Base-by-base conservation (phyloP, 202 grass and related monocot genomes). In the Setaria viridis region DNA sequence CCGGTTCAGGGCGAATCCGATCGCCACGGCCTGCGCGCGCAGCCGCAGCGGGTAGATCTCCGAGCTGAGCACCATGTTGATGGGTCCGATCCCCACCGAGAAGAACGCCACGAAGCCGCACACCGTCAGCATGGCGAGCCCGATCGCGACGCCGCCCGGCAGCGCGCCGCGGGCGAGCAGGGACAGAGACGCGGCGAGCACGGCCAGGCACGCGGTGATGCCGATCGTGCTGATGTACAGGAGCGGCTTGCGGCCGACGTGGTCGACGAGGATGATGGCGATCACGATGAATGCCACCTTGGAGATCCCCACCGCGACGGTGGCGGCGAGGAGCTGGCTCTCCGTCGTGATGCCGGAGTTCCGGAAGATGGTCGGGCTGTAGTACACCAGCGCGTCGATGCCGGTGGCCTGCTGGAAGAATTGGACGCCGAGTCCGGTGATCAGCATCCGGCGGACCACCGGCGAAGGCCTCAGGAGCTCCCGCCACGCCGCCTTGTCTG, bases 71-170 rank as follows among this genome's bases (percentile, higher is more conserved):
- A 98, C 95, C 95, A 87, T 89, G 82, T 83, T 85, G 78, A 95
- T 69, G 7, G 95, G 95, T 2, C 95, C 94, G 9, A 97, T 92
- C 29, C 91, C 94, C 72, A 97, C 88, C 32, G 92, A 97, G 82
- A 97, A 97, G 76, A 92, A 97, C 5, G 86, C 91, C 49, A 97
- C 92, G 77, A 91, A 89, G 70, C 92, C 94, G 65, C 94, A 97
- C 33, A 97, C 92, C 63, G 90, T 82, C 37, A 87, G 39, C 50
- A 97, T 49, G 59, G 94, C 91, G 6, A 89, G n/a, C 17, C 59
- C 80, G 54, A 94, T 39, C 1, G 80, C 94, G 25, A 65, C 83
- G 48, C 43, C 84, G 20, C 32, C 10, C 12, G 90, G 84, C 47
- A 97, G 72, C 63, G 85, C 55, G 2, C 77, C 85, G 56, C 65